Conservation (phyloP, 1,284 basidiomycete species). For the Bothia castanella region DNA sequence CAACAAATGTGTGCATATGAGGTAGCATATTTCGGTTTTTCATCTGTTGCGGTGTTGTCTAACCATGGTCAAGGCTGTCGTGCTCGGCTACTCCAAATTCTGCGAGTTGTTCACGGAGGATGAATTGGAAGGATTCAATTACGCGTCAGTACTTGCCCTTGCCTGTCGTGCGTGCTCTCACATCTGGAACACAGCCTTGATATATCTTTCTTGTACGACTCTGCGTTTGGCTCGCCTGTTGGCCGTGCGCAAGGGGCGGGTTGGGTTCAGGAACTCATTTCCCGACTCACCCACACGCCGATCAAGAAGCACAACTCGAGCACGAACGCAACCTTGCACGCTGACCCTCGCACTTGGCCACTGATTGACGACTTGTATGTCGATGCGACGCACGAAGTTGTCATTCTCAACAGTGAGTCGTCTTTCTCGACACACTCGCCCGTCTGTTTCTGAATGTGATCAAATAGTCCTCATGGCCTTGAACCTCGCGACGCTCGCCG, state of each 20-base stretch:
- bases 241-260: conserved; percentile 79
- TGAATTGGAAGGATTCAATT: conserved; percentile 89
- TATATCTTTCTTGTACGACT: conserved; percentile 57
- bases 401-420: conserved; percentile 69
- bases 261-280: conserved; percentile 78
- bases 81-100: conserved; percentile 86
- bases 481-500: conserved; percentile 54
- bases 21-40: conserved; percentile 43
- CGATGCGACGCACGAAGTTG: conserved; percentile 83
- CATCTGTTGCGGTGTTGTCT: no score
- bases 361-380: conserved; percentile 78
- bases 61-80: conserved; percentile 89
- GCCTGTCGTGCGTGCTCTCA: neutral
- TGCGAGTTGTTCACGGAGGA: conserved; percentile 86
- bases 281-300: conserved; percentile 73
- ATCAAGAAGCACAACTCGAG: conserved; percentile 68
- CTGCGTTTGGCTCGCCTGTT: conserved; percentile 77
- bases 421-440: neutral
- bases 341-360: conserved; percentile 72
- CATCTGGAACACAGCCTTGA: conserved; percentile 11
- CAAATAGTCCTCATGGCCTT: conserved; percentile 48
- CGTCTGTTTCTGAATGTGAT: neutral
- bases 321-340: conserved; percentile 76
- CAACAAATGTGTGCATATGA: conserved; percentile 85
- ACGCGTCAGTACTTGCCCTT: conserved; percentile 49